phyloP scores from a whole-genome alignment of 176 grass and related monocot genomes.

The Miscanthus lutarioriparius region DNA sequence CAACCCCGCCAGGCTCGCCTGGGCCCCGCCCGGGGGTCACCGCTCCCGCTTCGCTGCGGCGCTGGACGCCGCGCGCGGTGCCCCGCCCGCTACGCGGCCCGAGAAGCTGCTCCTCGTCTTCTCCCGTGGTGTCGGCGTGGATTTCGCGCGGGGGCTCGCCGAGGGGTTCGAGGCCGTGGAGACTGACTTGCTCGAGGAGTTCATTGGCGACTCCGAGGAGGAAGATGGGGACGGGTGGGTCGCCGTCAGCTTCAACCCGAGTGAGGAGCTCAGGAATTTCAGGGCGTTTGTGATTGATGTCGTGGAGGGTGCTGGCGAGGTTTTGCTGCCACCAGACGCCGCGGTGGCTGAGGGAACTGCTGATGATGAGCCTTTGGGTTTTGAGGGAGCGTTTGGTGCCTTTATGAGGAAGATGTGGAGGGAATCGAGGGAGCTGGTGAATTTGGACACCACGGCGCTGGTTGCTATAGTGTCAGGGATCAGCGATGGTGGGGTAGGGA shows the following conservation, averaged over 20 bases:
- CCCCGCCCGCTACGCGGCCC: conserved; percentile 43
- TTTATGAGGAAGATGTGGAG: conserved; percentile 50
- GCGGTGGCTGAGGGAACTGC: background rate
- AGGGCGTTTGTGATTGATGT: conserved; percentile 71
- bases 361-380: conserved; percentile 29
- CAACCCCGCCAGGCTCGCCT: conserved; percentile 62
- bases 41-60: conserved; percentile 45
- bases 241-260: conserved; percentile 32
- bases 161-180: conserved; percentile 65
- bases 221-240: conserved; percentile 62
- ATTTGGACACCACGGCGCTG: conserved; percentile 88
- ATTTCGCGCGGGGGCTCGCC: conserved; percentile 38
- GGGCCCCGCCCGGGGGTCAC: conserved; percentile 38
- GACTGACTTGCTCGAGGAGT: conserved; percentile 53
- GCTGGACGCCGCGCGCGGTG: conserved; percentile 43
- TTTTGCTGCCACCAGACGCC: background rate
- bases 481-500: conserved; percentile 69
- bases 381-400: conserved; percentile 31
- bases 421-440: conserved; percentile 56
- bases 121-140: conserved; percentile 63
- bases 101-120: conserved; percentile 75
- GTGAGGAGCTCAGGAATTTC: conserved; percentile 37
- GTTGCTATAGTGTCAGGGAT: conserved; percentile 87
- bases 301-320: background rate
- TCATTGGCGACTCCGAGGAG: conserved; percentile 44